phyloP scores from a whole-genome alignment of 192 early-diverging fungal species.

The Linnemannia schmuckeri region DNA sequence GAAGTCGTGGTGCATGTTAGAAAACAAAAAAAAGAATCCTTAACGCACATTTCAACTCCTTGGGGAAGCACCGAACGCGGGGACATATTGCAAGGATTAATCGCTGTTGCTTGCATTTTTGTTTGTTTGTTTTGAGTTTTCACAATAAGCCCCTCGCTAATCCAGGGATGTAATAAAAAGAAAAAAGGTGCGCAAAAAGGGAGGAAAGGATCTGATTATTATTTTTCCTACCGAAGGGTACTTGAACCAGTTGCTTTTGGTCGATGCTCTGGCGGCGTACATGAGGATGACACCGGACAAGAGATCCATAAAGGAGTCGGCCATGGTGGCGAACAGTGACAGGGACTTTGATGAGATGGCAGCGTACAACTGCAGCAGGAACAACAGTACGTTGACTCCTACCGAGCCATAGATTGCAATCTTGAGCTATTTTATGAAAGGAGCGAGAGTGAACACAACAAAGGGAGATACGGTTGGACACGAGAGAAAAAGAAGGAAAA shows the following conservation, averaged over 20 bases:
- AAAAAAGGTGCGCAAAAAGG: neutral
- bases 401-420: constrained; percentile 80
- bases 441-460: neutral
- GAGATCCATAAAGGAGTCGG: constrained; percentile 86
- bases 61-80: neutral
- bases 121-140: neutral
- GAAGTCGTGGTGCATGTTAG: neutral
- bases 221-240: constrained; percentile 72
- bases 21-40: neutral
- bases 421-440: constrained; percentile 57
- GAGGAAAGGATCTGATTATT: neutral
- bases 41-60: neutral
- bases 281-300: constrained; percentile 75
- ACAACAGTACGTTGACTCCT: constrained; percentile 75
- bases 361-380: constrained; percentile 76
- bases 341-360: constrained; percentile 81
- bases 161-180: neutral
- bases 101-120: neutral
- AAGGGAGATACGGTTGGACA: neutral
- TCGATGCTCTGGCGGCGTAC: constrained; percentile 71
- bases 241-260: constrained; percentile 71
- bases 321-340: constrained; percentile 84
- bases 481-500: neutral
- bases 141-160: neutral
- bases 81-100: neutral